Conservation (phyloP, 495 filamentous ascomycete genomes). For the Penicillium antarcticum region DNA sequence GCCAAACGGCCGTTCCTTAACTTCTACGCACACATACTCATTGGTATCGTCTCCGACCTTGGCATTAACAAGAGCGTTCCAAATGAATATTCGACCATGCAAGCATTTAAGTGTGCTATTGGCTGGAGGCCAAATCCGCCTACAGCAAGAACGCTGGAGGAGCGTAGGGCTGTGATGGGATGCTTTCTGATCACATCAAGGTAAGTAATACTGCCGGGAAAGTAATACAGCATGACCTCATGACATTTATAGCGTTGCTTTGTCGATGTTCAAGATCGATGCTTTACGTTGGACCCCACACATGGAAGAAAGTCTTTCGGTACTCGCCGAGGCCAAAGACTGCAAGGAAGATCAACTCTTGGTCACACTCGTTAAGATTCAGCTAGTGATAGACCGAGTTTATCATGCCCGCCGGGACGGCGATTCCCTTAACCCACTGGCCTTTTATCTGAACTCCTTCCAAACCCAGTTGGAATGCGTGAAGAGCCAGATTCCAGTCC, state of each 20-base stretch:
- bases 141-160: conserved; percentile 42
- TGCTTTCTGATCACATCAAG: conserved; percentile 51
- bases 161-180: conserved; percentile 51
- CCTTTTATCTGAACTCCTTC: conserved; percentile 43
- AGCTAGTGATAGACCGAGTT: conserved; percentile 39
- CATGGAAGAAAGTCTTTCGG: conserved; percentile 49
- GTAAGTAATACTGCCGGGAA: conserved; percentile 22
- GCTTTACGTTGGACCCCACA: conserved; percentile 50
- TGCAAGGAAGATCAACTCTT: conserved; percentile 49
- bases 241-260: conserved; percentile 30
- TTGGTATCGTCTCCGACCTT: conserved; percentile 51
- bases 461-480: conserved; percentile 39
- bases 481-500: conserved; percentile 28
- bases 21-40: conserved; percentile 46
- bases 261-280: conserved; percentile 42
- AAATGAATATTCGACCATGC: conserved; percentile 22
- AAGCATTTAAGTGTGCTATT: conserved; percentile 22
- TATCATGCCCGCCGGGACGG: conserved; percentile 21
- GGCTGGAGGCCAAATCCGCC: conserved; percentile 14
- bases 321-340: conserved; percentile 42
- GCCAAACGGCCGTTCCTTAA: conserved; percentile 26
- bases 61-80: conserved; percentile 48
- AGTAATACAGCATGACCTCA: not conserved
- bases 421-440: conserved; percentile 16
- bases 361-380: conserved; percentile 44